phyloP scores from a whole-genome alignment of 163 green algal species.

The Scenedesmus sp. region DNA sequence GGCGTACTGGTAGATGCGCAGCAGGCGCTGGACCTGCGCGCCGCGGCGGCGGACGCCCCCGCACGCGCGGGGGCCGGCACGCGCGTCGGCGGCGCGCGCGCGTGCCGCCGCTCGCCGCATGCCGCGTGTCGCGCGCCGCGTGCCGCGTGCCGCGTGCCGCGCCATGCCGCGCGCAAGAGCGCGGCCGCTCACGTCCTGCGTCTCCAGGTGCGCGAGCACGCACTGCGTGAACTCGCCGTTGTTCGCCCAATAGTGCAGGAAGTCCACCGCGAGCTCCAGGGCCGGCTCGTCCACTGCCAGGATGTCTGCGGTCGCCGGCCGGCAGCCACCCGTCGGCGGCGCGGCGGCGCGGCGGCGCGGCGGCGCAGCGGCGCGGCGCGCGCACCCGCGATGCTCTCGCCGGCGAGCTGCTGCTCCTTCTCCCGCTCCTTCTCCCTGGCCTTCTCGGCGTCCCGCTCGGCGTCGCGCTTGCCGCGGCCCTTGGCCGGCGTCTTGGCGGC shows the following conservation, averaged over 20 bases:
- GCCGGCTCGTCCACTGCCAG: conserved; percentile 17
- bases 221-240: conserved; percentile 47
- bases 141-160: background rate
- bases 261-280: conserved; percentile 7
- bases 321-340: too few species aligned
- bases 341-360: too few species aligned
- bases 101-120: too few species aligned
- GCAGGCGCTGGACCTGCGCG: conserved; percentile 32
- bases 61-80: too few species aligned
- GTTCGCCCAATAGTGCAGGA: conserved; percentile 42
- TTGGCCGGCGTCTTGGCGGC: background rate
- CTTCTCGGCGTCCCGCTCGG: conserved; percentile 2
- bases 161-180: background rate
- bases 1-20: conserved; percentile 42
- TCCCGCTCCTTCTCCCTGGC: background rate
- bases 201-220: conserved; percentile 41
- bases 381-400: conserved; percentile 37
- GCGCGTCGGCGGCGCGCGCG: too few species aligned
- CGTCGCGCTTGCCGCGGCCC: background rate
- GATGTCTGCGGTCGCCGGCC: conserved; percentile 5
- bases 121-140: too few species aligned
- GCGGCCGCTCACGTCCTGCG: conserved; percentile 12
- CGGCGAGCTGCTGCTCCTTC: conserved; percentile 15
- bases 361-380: background rate
- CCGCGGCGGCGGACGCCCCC: background rate